Base-by-base conservation (phyloP, 1,284 basidiomycete genomes). In the Cutaneotrichosporon sp. region DNA sequence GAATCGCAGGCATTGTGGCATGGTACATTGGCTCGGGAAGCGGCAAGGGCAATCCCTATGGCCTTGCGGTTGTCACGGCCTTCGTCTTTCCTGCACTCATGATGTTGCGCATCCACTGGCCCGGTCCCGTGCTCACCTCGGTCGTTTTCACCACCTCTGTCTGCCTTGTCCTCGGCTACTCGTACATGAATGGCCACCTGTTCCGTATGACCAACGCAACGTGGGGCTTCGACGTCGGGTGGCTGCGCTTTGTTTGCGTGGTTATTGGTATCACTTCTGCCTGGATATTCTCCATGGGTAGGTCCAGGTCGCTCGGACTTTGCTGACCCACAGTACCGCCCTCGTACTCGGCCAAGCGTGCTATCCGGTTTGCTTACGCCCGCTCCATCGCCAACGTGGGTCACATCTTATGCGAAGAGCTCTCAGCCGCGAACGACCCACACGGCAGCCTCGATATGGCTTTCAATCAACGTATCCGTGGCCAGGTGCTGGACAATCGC, bases 111-210 rank as follows among this genome's bases (percentile, higher is more conserved):
- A 70, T 90, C 20, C 86, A 91, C 70, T 87, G 81, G 78, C 86
- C 88, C 0, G 83, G 82, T 10, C 80, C 83, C 2, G 83, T 84
- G 0, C 83, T 89, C 77, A 84, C 60, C 38, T 83, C 83, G 51
- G 78, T 89, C 47, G 83, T 93, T 46, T 83, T 85, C 56, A 83
- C 84, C 53, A 83, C 90, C 1, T 90, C 88, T 0, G 72, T 80
- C 14, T 79, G 78, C 30, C 70, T 90, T 68, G 86, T 88, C 0
- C 66, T 88, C 41, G 87, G 86, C 2, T 88, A 84, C 68, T 73
- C 71, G 13, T 73, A 69, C 49, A 59, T 75, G 58, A 66, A 73
- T 58, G 62, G 65, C 20, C 50, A 69, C 56, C 37, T 73, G 54
- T 33, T 66, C 59, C 51, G 72, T 61, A 20, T 76, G 39, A 69